Base-by-base conservation (phyloP, 257 asterid species). In the Fraxinus quadrangulata region DNA sequence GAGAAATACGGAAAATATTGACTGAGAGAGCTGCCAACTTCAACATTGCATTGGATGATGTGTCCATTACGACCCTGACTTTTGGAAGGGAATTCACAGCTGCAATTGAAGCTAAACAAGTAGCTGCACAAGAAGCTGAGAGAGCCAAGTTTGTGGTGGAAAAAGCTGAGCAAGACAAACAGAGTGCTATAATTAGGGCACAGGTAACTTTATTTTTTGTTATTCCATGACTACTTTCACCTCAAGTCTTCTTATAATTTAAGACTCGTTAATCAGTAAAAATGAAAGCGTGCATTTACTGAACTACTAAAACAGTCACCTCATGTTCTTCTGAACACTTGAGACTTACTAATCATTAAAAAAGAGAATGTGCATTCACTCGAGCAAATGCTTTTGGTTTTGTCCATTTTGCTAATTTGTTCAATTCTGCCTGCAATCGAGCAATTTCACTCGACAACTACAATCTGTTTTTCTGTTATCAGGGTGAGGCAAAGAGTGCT, bases 401-500 rank as follows among this genome's bases (percentile, higher is more conserved):
- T 70, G 45, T 33, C 49, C n/a, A 6, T 24, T 23, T 12, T 42
- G 65, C 21, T 42, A 9, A 10, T 61, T 24, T 71, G 10, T 39
- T 70, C 7, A 36, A 34, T 8, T 70, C 30, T 70, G 51, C 31
- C 54, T 37, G 54, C 21, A 40, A 45, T 12, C 2, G 63, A 23
- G 56, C 28, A 42, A 42, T 10, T 40, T 30, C 51, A 40, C 23
- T 42, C 21, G 14, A 70, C 3, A 2, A 6, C 51, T 11, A 21
- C 70, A 45, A 66, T 30, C 3, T 19, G 24, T 36, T 76, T 74
- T 73, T 84, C 70, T 56, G 77, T 23, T 30, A 67, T 47, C 86
- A 88, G 91, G 92, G 92, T 33, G 94, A 88, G 74, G 91, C 94
- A 7, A 81, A 81, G 84, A 90, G 92, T 79, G 94, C 90, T 6